Evolutionary conservation across 129 eudicot species (phyloP), one percentile per base, ranked within the genome.

Genomic region (Flaveria bidentis): DNA sequence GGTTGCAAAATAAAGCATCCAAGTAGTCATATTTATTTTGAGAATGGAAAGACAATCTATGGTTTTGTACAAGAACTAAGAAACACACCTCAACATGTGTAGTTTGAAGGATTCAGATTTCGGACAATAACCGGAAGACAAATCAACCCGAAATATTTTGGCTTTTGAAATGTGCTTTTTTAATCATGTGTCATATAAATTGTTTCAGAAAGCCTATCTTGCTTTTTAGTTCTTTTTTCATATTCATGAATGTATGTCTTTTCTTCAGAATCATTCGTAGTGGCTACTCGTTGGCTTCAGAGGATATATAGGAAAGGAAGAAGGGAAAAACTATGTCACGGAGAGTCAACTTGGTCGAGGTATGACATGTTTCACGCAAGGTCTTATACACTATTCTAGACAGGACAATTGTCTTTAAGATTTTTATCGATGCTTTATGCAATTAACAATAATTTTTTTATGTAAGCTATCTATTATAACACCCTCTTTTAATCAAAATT

Each of bases 11-110:
- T 86, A 51, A 87, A 84, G 71, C 88, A 87, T 71, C 91, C 88
- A 62, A 87, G 84, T 72, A 87, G 84, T 87, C 91, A 82, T 82
- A 87, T 87, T 26, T 84, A 87, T 77, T 84, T 82, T 22, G 86
- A 82, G 57, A 87, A 84, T 17, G 88, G 85, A 67, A 87, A 87
- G 69, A 87, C 88, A 57, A 73, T 87, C 33, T 87, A 82, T 66
- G 91, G 86, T 6, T 78, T 82, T 67, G 88, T 87, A 65, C 87
- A 87, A 71, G 88, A 87, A 78, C 87, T 84, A 33, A 84, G 85
- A 65, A 87, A 77, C 68, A 87, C 91, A 0, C 86, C 86, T 60
- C 85, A 84, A 73, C 78, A 68, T 79, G 44, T 84, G 87, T 56
- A 84, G 83, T 87, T 87, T 79, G 87, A 84, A 51, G 85, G 80